Conservation (phyloP, 2,329 filamentous ascomycete species). For the Xylaria sp. region DNA sequence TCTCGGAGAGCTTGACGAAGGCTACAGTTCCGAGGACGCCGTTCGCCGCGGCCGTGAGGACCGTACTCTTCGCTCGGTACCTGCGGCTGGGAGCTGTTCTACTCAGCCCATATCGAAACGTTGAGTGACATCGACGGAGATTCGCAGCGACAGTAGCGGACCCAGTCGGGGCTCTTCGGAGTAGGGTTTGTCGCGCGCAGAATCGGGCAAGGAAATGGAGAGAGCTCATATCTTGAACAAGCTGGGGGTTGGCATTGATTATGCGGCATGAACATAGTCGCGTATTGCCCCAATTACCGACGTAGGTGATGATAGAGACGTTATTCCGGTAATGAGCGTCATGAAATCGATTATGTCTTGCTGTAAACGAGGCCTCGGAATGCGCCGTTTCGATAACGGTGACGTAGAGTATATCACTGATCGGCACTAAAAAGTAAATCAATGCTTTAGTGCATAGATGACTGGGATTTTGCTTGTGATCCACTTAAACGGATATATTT, state of each 20-base stretch:
- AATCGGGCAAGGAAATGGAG: slow-evolving; percentile 55
- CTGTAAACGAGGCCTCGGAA: slow-evolving; percentile 19
- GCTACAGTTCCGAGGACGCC: slow-evolving; percentile 62
- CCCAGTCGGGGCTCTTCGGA: slow-evolving; percentile 31
- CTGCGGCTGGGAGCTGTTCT: slow-evolving; percentile 22
- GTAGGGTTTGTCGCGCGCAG: slow-evolving; percentile 53
- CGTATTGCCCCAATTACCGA: slow-evolving; percentile 12
- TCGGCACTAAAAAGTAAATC: neutral
- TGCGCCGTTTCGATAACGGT: slow-evolving; percentile 26
- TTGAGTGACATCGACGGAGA: slow-evolving; percentile 39
- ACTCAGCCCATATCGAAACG: slow-evolving; percentile 34
- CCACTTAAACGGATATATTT: neutral
- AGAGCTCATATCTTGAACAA: slow-evolving; percentile 57
- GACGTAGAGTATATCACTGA: slow-evolving; percentile 32
- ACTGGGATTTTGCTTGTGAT: neutral
- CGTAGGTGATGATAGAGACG: neutral
- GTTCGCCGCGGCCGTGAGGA: slow-evolving; percentile 55
- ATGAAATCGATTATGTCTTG: neutral
- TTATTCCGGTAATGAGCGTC: neutral
- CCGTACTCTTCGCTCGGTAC: slow-evolving; percentile 43
- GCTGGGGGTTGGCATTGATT: slow-evolving; percentile 18
- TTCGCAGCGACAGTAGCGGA: slow-evolving; percentile 31
- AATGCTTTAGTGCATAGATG: neutral
- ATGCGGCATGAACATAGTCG: slow-evolving; percentile 31
- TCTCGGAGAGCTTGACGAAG: slow-evolving; percentile 68